Conservation (phyloP, 202 grass and related monocot species). For the Setaria italica region DNA sequence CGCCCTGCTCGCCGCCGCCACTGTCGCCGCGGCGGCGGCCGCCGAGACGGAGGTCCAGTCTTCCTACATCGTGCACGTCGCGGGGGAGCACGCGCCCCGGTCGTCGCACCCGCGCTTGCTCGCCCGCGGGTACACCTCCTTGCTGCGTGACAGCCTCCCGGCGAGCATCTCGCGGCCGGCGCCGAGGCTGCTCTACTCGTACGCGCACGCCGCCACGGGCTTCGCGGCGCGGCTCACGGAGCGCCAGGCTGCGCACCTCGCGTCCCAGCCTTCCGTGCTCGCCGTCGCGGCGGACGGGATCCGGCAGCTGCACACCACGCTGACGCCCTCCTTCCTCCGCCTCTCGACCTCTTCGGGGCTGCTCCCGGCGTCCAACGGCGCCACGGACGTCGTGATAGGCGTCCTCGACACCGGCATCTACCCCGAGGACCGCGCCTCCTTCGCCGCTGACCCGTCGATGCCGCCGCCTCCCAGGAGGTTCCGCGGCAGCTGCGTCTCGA, state of each 20-base stretch:
- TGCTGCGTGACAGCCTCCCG: conserved; percentile 39
- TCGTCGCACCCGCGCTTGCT: neutral
- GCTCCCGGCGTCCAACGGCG: neutral
- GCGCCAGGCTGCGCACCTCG: conserved; percentile 46
- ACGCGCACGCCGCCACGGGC: neutral
- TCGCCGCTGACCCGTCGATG: conserved; percentile 26
- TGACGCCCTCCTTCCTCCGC: conserved; percentile 52
- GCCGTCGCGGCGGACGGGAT: conserved; percentile 39
- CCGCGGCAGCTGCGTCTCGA: conserved; percentile 49
- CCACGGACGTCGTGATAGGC: conserved; percentile 43
- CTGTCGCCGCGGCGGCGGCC: neutral
- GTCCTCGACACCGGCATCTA: conserved; percentile 61
- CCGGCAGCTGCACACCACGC: conserved; percentile 46
- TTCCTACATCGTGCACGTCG: conserved; percentile 59
- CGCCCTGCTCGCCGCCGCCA: neutral
- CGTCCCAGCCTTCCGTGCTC: conserved; percentile 21
- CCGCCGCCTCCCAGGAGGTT: conserved; percentile 35
- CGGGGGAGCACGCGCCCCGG: conserved; percentile 24
- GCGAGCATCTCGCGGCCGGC: conserved; percentile 1
- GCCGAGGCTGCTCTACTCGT: conserved; percentile 48
- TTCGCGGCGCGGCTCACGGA: conserved; percentile 18
- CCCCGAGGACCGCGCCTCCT: conserved; percentile 49
- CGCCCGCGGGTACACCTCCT: conserved; percentile 7
- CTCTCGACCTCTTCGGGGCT: conserved; percentile 43
- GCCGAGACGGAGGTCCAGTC: neutral